These are phyloP conservation scores for Dryas octopetala DNA, from an alignment of 306 rosid genomes.

Conservation along the genomic window DNA sequence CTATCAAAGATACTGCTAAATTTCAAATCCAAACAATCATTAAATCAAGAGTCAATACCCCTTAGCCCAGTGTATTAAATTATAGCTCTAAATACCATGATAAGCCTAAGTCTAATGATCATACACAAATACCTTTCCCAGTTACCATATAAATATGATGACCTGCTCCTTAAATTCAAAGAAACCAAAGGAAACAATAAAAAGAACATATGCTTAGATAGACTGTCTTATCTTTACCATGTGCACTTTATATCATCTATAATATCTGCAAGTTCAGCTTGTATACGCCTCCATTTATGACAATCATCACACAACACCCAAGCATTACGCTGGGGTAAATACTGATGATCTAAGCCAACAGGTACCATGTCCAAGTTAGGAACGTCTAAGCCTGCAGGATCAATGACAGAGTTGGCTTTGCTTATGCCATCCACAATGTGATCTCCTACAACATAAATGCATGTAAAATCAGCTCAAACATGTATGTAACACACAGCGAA, in stretches of 20 bases:
- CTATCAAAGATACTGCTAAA: background rate
- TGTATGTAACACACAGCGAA: constrained; percentile 19
- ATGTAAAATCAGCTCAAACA: constrained; percentile 27
- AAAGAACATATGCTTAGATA: constrained; percentile 23
- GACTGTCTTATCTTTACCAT: constrained; percentile 52
- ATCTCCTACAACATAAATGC: constrained; percentile 47
- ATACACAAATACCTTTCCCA: background rate
- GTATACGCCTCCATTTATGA: constrained; percentile 94
- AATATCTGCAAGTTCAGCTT: constrained; percentile 76
- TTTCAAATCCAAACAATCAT: background rate
- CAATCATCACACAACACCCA: constrained; percentile 98
- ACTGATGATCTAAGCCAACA: constrained; percentile 53
- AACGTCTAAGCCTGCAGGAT: constrained; percentile 32
- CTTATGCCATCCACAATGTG: constrained; percentile 36
- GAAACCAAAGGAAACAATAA: background rate
- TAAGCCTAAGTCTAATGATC: background rate
- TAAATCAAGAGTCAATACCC: background rate
- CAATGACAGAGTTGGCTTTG: constrained; percentile 33
- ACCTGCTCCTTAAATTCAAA: no score
- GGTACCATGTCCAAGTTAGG: constrained; percentile 37
- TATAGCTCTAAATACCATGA: background rate
- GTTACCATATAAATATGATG: no score
- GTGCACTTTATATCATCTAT: constrained; percentile 78
- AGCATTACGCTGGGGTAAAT: constrained; percentile 59
- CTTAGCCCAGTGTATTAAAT: background rate